phyloP scores from a whole-genome alignment of 495 filamentous ascomycete species.

The Aspergillus ostianus region DNA sequence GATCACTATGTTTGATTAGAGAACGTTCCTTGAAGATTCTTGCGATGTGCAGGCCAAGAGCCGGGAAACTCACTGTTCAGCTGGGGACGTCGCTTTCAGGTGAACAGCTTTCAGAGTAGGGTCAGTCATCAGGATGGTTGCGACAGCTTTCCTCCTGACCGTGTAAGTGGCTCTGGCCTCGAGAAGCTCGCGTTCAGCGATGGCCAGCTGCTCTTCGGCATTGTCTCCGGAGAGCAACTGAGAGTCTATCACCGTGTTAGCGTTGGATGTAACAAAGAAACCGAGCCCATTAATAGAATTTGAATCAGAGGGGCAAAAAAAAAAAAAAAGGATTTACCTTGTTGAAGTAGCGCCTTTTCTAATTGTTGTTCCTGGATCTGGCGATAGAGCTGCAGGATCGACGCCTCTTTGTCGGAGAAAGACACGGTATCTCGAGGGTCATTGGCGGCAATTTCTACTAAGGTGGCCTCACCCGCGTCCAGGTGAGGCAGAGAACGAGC shows the following conservation, averaged over 20 bases:
- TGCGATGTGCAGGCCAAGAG: not conserved
- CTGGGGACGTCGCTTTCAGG: slow-evolving; percentile 59
- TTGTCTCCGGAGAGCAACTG: slow-evolving; percentile 40
- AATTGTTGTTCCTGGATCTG: slow-evolving; percentile 66
- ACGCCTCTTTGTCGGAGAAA: slow-evolving; percentile 59
- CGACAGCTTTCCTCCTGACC: slow-evolving; percentile 63
- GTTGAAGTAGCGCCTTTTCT: slow-evolving; percentile 63
- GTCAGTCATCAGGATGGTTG: slow-evolving; percentile 64
- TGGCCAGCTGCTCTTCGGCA: slow-evolving; percentile 49
- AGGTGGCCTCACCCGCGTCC: slow-evolving; percentile 33
- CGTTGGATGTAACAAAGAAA: slow-evolving; percentile 8
- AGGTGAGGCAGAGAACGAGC: slow-evolving; percentile 35
- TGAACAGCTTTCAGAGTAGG: slow-evolving; percentile 77
- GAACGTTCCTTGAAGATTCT: not conserved
- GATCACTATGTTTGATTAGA: slow-evolving; percentile 47
- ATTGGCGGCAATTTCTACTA: slow-evolving; percentile 42
- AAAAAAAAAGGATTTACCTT: too few species aligned
- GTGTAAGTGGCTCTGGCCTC: slow-evolving; percentile 67
- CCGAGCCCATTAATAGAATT: not conserved
- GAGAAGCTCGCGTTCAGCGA: slow-evolving; percentile 62
- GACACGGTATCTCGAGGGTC: slow-evolving; percentile 47
- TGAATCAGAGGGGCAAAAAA: too few species aligned
- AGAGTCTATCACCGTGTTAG: slow-evolving; percentile 22
- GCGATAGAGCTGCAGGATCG: slow-evolving; percentile 65
- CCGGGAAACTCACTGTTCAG: slow-evolving; percentile 58